phyloP scores from a whole-genome alignment of 352 stramenopile genomes.

The Pythium myriotylum region DNA sequence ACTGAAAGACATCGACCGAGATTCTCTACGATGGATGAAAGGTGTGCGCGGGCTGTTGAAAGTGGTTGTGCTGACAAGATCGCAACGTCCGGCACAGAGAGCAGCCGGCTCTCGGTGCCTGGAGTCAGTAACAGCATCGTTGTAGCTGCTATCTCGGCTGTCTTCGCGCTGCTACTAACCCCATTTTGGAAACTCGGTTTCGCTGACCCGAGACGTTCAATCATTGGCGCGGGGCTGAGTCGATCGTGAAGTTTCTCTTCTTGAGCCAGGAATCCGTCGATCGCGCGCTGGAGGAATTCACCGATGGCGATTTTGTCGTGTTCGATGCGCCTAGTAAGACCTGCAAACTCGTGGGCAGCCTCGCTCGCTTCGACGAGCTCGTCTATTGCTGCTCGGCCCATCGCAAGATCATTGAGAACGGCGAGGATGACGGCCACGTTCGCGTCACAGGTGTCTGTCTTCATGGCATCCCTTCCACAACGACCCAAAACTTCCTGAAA shows the following conservation, averaged over 20 bases:
- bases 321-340: slow-evolving; percentile 26
- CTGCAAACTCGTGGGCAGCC: slow-evolving; percentile 19
- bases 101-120: slow-evolving; percentile 24
- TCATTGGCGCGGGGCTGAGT: slow-evolving; percentile 23
- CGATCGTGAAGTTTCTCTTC: slow-evolving; percentile 26
- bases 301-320: slow-evolving; percentile 33
- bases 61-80: slow-evolving; percentile 11
- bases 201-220: slow-evolving; percentile 20
- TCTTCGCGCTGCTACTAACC: slow-evolving; percentile 22
- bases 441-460: not conserved
- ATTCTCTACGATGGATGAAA: slow-evolving; percentile 4
- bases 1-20: slow-evolving; percentile 4
- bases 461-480: slow-evolving; percentile 27
- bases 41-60: not conserved
- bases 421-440: slow-evolving; percentile 1
- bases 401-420: slow-evolving; percentile 28
- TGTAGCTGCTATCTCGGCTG: slow-evolving; percentile 13
- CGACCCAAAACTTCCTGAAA: slow-evolving; percentile 38
- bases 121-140: slow-evolving; percentile 28
- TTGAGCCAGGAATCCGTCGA: slow-evolving; percentile 26
- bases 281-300: slow-evolving; percentile 30
- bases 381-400: slow-evolving; percentile 33
- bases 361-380: slow-evolving; percentile 44
- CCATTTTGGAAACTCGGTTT: slow-evolving; percentile 19
- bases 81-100: slow-evolving; percentile 16